A percentile compares a stretch with the other conserved stretches of the same genome.
phyloP scores from a whole-genome alignment of 768 basidiomycete species.

The Amanita pseudoporphyria region DNA sequence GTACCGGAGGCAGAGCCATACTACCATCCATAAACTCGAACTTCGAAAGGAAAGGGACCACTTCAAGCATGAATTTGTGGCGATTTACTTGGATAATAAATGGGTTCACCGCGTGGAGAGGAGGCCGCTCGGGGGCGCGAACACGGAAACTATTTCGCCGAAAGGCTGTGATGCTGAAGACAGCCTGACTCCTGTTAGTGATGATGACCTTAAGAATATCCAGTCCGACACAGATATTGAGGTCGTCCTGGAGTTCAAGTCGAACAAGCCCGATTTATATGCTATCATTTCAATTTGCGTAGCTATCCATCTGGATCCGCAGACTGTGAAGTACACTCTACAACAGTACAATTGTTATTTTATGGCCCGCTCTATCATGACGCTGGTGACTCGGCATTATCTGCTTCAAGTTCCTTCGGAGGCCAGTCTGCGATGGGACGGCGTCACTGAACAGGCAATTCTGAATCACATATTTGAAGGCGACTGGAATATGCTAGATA shows the following conservation, averaged over 20 bases:
- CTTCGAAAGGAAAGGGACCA: conserved; percentile 2
- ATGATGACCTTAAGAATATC: background rate
- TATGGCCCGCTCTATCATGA: background rate
- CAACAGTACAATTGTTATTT: conserved; percentile 4
- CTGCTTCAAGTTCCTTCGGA: background rate
- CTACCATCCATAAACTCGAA: background rate
- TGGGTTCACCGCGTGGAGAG: background rate
- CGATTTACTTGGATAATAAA: background rate
- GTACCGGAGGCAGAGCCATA: background rate
- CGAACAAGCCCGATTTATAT: conserved; percentile 2
- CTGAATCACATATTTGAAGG: background rate
- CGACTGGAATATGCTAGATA: background rate
- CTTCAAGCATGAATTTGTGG: conserved; percentile 4
- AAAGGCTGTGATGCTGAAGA: conserved; percentile 4
- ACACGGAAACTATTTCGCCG: background rate
- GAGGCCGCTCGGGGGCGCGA: background rate
- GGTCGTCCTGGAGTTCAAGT: background rate
- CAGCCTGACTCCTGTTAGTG: background rate
- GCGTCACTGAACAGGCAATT: background rate
- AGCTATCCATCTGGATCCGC: background rate
- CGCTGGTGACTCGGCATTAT: background rate
- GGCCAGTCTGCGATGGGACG: background rate
- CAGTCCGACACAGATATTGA: background rate
- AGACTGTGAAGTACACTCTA: background rate
- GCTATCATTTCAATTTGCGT: background rate